A percentile compares a stretch with the other conserved stretches of the same genome.
phyloP scores from a whole-genome alignment of 2,329 filamentous ascomycete genomes.

The Mycosphaerella sp. region DNA sequence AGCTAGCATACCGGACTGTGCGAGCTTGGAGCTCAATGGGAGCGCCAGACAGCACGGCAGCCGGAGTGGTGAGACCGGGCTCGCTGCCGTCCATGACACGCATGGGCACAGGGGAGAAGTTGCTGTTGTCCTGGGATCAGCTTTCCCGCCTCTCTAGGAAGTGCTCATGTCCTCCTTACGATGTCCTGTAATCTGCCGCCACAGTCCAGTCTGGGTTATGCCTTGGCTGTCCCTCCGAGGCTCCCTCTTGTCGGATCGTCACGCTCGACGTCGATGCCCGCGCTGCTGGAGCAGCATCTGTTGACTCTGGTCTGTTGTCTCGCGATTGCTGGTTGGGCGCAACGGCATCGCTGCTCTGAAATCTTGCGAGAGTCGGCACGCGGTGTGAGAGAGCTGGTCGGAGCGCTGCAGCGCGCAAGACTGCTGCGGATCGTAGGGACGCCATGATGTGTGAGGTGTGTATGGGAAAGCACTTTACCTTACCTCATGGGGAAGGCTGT shows the following conservation, averaged over 20 bases:
- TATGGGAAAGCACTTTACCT: not conserved
- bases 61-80: slow-evolving; percentile 64
- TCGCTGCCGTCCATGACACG: slow-evolving; percentile 88
- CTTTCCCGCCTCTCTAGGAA: not conserved
- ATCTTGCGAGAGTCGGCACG: slow-evolving; percentile 21
- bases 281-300: slow-evolving; percentile 12
- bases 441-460: slow-evolving; percentile 15
- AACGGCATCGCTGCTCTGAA: slow-evolving; percentile 12
- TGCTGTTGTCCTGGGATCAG: slow-evolving; percentile 47
- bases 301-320: slow-evolving; percentile 13
- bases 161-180: slow-evolving; percentile 52
- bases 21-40: slow-evolving; percentile 90
- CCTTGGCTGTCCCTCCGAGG: slow-evolving; percentile 47
- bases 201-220: slow-evolving; percentile 78
- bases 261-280: slow-evolving; percentile 27
- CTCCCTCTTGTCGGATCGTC: slow-evolving; percentile 46
- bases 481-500: slow-evolving; percentile 7
- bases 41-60: slow-evolving; percentile 82
- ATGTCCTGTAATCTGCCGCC: slow-evolving; percentile 79
- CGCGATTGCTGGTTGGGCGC: slow-evolving; percentile 14
- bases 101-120: slow-evolving; percentile 86
- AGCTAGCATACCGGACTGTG: slow-evolving; percentile 68
- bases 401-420: slow-evolving; percentile 35
- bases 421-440: slow-evolving; percentile 33
- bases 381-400: slow-evolving; percentile 25